These are phyloP conservation scores for Coffea humblotiana DNA, from an alignment of 305 asterid species.

Conservation along the genomic window DNA sequence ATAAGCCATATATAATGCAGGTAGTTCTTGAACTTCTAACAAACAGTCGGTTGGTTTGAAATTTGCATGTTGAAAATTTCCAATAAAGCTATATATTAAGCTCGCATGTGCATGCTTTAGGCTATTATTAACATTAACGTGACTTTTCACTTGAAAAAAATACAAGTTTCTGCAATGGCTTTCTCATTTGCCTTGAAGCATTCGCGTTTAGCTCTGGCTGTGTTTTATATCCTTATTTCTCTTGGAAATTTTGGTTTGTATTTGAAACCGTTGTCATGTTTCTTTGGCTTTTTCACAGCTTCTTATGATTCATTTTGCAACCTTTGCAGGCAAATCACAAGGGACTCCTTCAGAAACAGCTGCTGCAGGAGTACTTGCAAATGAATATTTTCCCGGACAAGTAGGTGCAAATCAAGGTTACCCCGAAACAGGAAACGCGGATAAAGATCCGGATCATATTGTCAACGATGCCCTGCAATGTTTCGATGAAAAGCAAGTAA, in stretches of 20 bases:
- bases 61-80: background rate
- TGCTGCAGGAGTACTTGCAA: conserved; percentile 61
- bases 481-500: conserved; percentile 58
- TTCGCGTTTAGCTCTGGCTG: conserved; percentile 25
- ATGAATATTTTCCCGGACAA: conserved; percentile 56
- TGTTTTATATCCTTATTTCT: conserved; percentile 36
- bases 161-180: conserved; percentile 37
- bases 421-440: conserved; percentile 19
- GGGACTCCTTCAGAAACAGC: conserved; percentile 48
- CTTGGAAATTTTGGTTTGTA: conserved; percentile 41
- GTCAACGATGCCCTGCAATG: conserved; percentile 60
- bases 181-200: conserved; percentile 28
- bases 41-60: conserved; percentile 20
- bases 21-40: conserved; percentile 6
- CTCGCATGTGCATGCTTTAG: background rate
- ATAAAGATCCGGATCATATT: conserved; percentile 38
- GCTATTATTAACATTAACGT: conserved; percentile 8
- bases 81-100: background rate
- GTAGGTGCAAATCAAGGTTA: conserved; percentile 26
- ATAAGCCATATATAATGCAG: too few species aligned
- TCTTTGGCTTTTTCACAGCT: background rate
- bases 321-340: conserved; percentile 49
- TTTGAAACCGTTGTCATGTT: background rate
- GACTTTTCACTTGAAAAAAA: background rate
- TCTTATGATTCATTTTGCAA: conserved; percentile 12